Evolutionary conservation across 2,329 filamentous ascomycete species (phyloP).

Genomic region (Aureobasidium namibiae): DNA sequence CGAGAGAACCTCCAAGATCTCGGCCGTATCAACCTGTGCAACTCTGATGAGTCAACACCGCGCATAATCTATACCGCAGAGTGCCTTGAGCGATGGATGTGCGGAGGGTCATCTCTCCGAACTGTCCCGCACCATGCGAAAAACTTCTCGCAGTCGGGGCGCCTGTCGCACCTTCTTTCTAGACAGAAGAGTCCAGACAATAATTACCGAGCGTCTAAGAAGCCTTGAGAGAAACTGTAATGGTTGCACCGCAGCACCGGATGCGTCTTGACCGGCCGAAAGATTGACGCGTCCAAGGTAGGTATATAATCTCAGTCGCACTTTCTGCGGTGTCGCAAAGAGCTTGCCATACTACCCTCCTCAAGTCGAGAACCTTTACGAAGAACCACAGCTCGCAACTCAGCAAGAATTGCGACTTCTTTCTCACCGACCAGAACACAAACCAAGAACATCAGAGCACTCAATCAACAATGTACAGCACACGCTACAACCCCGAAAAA

Average conservation of each 20-base stretch:
- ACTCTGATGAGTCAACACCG: not conserved
- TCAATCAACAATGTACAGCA: not conserved
- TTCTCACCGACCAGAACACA: no score
- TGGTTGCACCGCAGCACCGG: not conserved
- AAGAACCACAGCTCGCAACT: not conserved
- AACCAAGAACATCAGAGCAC: not conserved
- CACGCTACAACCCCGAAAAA: constrained; percentile 21
- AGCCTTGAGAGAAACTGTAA: not conserved
- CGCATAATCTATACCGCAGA: not conserved
- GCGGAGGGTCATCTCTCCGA: not conserved
- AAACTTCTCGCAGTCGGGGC: not conserved
- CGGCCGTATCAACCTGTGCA: no score
- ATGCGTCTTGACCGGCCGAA: not conserved
- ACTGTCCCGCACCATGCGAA: not conserved
- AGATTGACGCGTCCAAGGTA: not conserved
- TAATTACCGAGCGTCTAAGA: not conserved
- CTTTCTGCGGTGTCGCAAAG: not conserved
- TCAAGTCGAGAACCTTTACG: not conserved
- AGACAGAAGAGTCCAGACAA: not conserved
- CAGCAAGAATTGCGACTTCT: no score
- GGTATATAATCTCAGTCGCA: not conserved
- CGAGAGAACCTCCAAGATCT: no score
- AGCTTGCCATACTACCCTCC: not conserved
- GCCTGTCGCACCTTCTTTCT: not conserved
- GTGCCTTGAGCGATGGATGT: no score